phyloP scores from a whole-genome alignment of 2,329 filamentous ascomycete genomes.

The Stemphylium vesicarium region DNA sequence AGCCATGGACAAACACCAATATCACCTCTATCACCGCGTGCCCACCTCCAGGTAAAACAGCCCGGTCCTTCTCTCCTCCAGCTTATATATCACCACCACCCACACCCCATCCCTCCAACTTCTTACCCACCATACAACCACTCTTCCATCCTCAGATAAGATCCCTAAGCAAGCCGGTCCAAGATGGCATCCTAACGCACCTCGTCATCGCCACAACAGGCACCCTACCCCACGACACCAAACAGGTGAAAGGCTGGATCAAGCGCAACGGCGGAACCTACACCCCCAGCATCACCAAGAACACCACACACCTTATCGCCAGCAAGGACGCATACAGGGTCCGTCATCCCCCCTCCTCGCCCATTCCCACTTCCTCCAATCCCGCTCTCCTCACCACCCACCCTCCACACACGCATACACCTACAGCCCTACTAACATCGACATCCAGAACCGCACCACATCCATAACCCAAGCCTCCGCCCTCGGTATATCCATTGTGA shows the following conservation, averaged over 20 bases:
- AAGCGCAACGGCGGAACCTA: slow-evolving; percentile 66
- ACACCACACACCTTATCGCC: slow-evolving; percentile 76
- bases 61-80: too few species aligned
- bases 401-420: too few species aligned
- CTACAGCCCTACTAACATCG: too few species aligned
- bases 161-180: too few species aligned
- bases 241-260: slow-evolving; percentile 72
- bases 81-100: not conserved
- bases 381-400: too few species aligned
- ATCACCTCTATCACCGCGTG: slow-evolving; percentile 16
- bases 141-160: too few species aligned
- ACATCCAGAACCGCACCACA: too few species aligned
- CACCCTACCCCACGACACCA: slow-evolving; percentile 56
- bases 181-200: slow-evolving; percentile 58
- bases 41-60: slow-evolving; percentile 20
- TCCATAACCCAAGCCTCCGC: slow-evolving; percentile 30
- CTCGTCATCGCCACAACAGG: slow-evolving; percentile 65
- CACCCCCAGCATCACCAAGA: slow-evolving; percentile 56
- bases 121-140: not conserved
- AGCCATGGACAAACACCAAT: slow-evolving; percentile 2
- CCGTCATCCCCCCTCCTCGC: too few species aligned
- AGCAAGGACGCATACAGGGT: slow-evolving; percentile 67
- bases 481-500: slow-evolving; percentile 44
- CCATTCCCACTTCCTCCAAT: too few species aligned
- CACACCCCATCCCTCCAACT: not conserved